Evolutionary conservation across 2,329 filamentous ascomycete species (phyloP).

Genomic region (Fusarium verticillioides): DNA sequence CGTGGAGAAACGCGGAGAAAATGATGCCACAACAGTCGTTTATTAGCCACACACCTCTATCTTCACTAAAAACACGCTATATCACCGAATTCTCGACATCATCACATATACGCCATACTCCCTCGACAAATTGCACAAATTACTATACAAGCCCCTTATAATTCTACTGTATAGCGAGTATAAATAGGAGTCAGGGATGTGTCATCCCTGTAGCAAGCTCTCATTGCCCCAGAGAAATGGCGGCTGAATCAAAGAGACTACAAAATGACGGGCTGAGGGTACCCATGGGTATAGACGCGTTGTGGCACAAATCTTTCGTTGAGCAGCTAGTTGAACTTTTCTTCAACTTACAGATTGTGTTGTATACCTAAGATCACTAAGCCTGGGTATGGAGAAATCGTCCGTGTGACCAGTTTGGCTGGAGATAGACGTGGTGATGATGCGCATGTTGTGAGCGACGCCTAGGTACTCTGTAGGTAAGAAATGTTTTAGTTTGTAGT

Average conservation of each 20-base stretch:
- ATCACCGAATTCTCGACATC: not conserved
- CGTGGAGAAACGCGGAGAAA: constrained; percentile 28
- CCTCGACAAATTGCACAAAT: not conserved
- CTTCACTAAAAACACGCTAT: not conserved
- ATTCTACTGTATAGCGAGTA: not conserved
- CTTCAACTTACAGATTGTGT: not conserved
- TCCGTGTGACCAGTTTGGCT: not conserved
- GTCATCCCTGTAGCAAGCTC: not conserved
- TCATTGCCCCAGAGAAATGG: too few relatives aligned
- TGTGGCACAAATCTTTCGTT: not conserved
- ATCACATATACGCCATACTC: not conserved
- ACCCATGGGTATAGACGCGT: not conserved
- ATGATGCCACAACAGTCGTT: not conserved
- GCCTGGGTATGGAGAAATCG: not conserved
- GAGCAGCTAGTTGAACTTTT: not conserved
- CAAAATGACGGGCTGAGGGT: not conserved
- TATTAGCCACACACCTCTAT: constrained; percentile 9
- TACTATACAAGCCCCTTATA: constrained; percentile 3
- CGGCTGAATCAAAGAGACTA: not conserved
- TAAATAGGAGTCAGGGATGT: not conserved
- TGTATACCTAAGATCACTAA: not conserved
- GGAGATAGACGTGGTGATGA: not conserved
- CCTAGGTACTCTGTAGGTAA: not conserved
- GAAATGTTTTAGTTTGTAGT: not conserved
- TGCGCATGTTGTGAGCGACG: not conserved